These are phyloP conservation scores for Chlorella sorokiniana DNA, from an alignment of 139 green algal species.

Conservation along the genomic window DNA sequence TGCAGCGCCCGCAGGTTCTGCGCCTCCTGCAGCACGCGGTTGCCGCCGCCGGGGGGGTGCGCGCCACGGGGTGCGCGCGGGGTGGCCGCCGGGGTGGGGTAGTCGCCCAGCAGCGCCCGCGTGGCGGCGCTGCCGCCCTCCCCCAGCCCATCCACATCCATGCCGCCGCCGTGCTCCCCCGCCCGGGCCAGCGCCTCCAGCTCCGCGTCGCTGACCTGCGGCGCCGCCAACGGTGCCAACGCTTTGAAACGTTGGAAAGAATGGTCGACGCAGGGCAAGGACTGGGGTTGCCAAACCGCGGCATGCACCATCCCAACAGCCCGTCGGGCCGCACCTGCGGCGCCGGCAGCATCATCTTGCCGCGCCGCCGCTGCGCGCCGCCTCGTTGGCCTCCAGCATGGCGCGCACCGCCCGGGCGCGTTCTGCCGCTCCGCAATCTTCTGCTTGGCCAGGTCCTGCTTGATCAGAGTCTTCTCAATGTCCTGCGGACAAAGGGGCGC, in stretches of 20 bases:
- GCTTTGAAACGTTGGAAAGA: no score
- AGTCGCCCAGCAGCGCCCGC: slow-evolving; percentile 78
- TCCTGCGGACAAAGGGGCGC: slow-evolving; percentile 53
- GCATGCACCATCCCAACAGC: no score
- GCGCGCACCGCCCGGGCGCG: slow-evolving; percentile 54
- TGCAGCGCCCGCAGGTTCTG: slow-evolving; percentile 80
- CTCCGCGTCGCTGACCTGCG: slow-evolving; percentile 76
- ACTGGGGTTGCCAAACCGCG: no score
- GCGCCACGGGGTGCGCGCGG: slow-evolving; percentile 78
- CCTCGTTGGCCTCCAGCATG: slow-evolving; percentile 72
- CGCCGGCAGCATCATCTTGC: slow-evolving; percentile 92
- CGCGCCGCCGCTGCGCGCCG: slow-evolving; percentile 53
- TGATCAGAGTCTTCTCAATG: slow-evolving; percentile 87
- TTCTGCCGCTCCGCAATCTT: slow-evolving; percentile 72
- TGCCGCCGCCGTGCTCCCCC: slow-evolving; percentile 43
- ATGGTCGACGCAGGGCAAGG: no score
- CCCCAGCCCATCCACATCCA: slow-evolving; percentile 47
- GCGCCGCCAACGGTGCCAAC: no score
- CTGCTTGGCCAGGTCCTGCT: slow-evolving; percentile 79
- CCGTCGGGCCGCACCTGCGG: slow-evolving; percentile 70
- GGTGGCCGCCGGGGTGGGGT: slow-evolving; percentile 76
- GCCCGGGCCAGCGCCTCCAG: slow-evolving; percentile 89
- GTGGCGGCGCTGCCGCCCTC: slow-evolving; percentile 77
- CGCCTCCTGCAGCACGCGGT: slow-evolving; percentile 87
- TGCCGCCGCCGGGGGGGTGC: slow-evolving; percentile 63